phyloP scores from a whole-genome alignment of 106 monocot genomes.

The Apostasia shenzhenica region DNA sequence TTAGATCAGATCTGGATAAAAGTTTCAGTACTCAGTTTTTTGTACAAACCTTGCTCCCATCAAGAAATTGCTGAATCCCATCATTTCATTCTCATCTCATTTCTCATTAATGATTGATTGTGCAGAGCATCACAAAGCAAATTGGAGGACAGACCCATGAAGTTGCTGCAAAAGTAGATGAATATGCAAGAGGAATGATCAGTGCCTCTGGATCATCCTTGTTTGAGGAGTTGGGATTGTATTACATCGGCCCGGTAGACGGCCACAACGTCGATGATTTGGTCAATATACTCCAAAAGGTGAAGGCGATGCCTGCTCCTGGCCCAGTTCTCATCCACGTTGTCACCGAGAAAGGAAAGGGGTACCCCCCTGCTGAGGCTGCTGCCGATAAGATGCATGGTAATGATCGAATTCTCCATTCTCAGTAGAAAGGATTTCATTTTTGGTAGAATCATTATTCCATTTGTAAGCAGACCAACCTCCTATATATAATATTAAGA shows the following conservation, averaged over 20 bases:
- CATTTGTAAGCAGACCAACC: no score
- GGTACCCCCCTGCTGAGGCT: conserved; percentile 75
- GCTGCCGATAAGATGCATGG: conserved; percentile 82
- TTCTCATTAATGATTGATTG: background rate
- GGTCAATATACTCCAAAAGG: conserved; percentile 61
- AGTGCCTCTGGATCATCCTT: conserved; percentile 41
- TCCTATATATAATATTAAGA: no score
- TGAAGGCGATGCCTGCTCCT: conserved; percentile 60
- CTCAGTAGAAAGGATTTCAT: background rate
- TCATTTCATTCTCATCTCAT: no score
- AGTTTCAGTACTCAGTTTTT: no score
- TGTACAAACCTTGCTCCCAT: no score
- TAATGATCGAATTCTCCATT: background rate
- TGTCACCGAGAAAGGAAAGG: conserved; percentile 84
- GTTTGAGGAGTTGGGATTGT: conserved; percentile 82
- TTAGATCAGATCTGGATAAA: no score
- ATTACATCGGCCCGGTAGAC: conserved; percentile 83
- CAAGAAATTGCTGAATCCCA: no score
- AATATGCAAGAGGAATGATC: conserved; percentile 70
- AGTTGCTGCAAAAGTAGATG: conserved; percentile 72
- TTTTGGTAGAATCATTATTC: background rate
- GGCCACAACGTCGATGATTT: conserved; percentile 75
- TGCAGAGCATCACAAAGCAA: conserved; percentile 53
- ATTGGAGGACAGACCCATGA: conserved; percentile 58
- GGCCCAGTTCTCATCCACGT: conserved; percentile 89